A percentile compares a stretch with the other conserved stretches of the same genome.
These are phyloP conservation scores for Phellinidium pouzarii DNA, from an alignment of 1,284 basidiomycete species.

Conservation along the genomic window DNA sequence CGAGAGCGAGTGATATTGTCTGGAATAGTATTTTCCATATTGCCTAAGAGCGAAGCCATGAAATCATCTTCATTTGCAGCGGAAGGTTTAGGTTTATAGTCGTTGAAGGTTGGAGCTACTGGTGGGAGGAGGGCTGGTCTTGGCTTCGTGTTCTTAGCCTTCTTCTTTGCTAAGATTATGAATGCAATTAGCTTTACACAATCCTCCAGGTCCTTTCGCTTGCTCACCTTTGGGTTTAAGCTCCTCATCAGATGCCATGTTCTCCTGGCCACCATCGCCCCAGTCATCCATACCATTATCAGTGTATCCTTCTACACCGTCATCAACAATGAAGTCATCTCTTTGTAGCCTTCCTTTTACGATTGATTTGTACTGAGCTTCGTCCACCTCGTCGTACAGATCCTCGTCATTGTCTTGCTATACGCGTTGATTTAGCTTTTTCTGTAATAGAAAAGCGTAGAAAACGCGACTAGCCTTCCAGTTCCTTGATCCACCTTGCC, in stretches of 20 bases:
- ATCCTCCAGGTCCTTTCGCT: conserved; percentile 45
- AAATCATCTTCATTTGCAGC: conserved; percentile 81
- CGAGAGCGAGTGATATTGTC: conserved; percentile 33
- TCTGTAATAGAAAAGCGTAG: background rate
- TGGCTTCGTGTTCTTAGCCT: conserved; percentile 34
- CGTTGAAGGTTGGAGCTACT: conserved; percentile 56
- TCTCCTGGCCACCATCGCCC: conserved; percentile 44
- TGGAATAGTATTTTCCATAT: conserved; percentile 47
- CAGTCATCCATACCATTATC: conserved; percentile 97
- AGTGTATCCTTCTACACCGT: conserved; percentile 87
- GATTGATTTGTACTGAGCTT: conserved; percentile 85
- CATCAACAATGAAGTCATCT: conserved; percentile 95
- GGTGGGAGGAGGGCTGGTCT: conserved; percentile 44
- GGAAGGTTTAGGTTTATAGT: conserved; percentile 70
- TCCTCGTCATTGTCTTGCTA: conserved; percentile 60
- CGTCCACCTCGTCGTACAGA: conserved; percentile 90
- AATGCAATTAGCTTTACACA: too few relatives aligned
- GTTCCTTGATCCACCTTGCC: conserved; percentile 31
- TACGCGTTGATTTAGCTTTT: conserved; percentile 11
- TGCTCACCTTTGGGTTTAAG: conserved; percentile 28
- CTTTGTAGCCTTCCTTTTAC: conserved; percentile 80
- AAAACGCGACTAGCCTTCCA: conserved; percentile 30
- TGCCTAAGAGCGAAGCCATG: conserved; percentile 70
- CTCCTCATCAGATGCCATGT: conserved; percentile 33
- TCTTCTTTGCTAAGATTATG: conserved; percentile 33